These are phyloP conservation scores for Nicotiana sylvestris DNA, from an alignment of 257 asterid genomes.

Conservation along the genomic window DNA sequence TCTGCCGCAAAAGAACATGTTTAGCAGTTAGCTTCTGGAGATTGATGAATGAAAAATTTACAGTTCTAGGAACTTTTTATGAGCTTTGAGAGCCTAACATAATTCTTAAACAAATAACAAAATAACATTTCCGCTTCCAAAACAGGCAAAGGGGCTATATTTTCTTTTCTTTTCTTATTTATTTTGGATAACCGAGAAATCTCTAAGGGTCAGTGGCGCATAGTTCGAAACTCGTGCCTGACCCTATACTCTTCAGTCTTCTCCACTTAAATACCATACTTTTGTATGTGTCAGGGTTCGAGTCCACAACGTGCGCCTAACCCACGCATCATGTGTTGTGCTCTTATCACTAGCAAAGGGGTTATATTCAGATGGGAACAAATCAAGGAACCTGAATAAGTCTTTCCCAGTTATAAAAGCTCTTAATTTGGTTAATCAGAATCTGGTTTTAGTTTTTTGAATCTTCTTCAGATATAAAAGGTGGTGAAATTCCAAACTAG, in stretches of 20 bases:
- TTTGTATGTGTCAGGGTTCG: background rate
- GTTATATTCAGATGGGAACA: background rate
- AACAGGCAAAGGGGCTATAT: background rate
- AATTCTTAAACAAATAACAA: background rate
- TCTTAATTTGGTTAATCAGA: slow-evolving; percentile 4
- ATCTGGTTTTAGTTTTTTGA: background rate
- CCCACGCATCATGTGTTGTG: background rate
- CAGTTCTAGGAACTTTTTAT: background rate
- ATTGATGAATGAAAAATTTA: background rate
- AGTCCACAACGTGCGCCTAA: background rate
- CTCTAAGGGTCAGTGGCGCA: background rate
- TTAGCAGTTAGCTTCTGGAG: background rate
- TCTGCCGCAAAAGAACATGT: background rate
- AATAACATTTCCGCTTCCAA: background rate
- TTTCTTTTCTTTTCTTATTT: slow-evolving; percentile 2
- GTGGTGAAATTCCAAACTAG: background rate
- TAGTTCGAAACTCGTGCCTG: background rate
- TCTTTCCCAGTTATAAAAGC: background rate
- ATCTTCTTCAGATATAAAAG: background rate
- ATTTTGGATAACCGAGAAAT: background rate
- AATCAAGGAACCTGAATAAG: slow-evolving; percentile 5
- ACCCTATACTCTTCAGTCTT: no score
- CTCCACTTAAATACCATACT: background rate
- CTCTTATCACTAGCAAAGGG: slow-evolving; percentile 6
- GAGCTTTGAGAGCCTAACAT: background rate